Percentiles rank a stretch among this genome's conserved stretches.
Evolutionary conservation across 2,329 filamentous ascomycete species (phyloP).

Genomic region (Anthostomella pinea): DNA sequence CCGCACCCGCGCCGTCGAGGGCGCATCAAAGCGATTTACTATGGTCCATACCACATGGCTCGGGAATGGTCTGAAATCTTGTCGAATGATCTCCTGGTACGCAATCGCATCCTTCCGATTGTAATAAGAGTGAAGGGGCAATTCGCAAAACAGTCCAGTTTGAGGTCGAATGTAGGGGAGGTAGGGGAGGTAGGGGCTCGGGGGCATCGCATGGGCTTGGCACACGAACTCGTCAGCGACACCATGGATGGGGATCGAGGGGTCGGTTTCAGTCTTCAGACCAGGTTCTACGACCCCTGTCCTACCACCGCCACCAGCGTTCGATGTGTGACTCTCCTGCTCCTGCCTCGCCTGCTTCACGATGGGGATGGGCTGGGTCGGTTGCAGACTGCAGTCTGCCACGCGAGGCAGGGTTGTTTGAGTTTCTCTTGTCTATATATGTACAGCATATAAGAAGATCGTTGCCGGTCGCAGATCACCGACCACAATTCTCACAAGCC

Average conservation of each 20-base stretch:
- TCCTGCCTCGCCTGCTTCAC: too few species aligned
- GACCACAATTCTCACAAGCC: constrained; percentile 16
- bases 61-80: too few species aligned
- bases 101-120: too few species aligned
- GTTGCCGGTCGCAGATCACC: constrained; percentile 21
- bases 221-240: neutral
- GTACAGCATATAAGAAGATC: constrained; percentile 24
- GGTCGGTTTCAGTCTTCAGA: constrained; percentile 11
- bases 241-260: neutral
- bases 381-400: constrained; percentile 3
- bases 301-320: constrained; percentile 3
- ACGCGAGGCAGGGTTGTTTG: neutral
- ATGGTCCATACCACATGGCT: too few species aligned
- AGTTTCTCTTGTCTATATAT: constrained; percentile 10
- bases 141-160: constrained; percentile 15
- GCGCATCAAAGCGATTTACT: too few species aligned
- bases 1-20: neutral
- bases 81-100: too few species aligned
- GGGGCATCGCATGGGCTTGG: constrained; percentile 16
- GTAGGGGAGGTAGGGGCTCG: constrained; percentile 5
- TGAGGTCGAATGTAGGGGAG: too few species aligned
- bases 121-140: constrained; percentile 6
- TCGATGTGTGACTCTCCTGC: too few species aligned
- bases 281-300: constrained; percentile 3
- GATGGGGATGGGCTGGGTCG: too few species aligned